Evolutionary conservation across 169 alveolate genomes (phyloP).

Genomic region (Babesia caballi): DNA sequence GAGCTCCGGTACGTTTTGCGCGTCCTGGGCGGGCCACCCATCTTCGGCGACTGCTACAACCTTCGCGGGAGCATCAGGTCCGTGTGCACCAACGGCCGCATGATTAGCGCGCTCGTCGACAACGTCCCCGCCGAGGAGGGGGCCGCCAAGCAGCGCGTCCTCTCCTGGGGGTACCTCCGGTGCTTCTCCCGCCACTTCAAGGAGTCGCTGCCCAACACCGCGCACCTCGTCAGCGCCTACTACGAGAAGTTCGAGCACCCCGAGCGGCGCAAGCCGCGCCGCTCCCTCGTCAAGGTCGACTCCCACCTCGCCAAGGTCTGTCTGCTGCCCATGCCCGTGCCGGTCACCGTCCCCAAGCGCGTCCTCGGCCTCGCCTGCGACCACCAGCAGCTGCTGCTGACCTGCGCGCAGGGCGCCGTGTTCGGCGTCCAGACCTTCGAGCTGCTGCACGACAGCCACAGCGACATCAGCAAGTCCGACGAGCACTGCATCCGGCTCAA

Average conservation of each 20-base stretch:
- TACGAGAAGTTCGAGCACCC: constrained; percentile 50
- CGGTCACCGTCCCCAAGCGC: constrained; percentile 5
- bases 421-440: constrained; percentile 36
- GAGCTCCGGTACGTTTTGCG: constrained; percentile 44
- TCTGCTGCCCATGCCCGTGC: constrained; percentile 21
- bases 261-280: constrained; percentile 16
- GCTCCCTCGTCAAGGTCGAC: constrained; percentile 35
- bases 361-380: constrained; percentile 38
- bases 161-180: constrained; percentile 43
- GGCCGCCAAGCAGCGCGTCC: background rate
- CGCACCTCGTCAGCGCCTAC: constrained; percentile 50
- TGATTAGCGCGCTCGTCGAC: constrained; percentile 44
- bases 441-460: background rate
- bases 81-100: constrained; percentile 51
- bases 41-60: constrained; percentile 27
- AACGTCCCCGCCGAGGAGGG: background rate
- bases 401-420: constrained; percentile 23
- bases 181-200: constrained; percentile 42
- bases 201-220: constrained; percentile 39
- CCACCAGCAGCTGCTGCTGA: constrained; percentile 44
- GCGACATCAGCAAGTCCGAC: constrained; percentile 35
- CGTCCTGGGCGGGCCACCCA: constrained; percentile 10
- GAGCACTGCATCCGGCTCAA: constrained; percentile 32
- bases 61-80: constrained; percentile 33
- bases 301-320: constrained; percentile 31